phyloP scores from a whole-genome alignment of 2,329 filamentous ascomycete genomes.

The Cordyceps cicadae region DNA sequence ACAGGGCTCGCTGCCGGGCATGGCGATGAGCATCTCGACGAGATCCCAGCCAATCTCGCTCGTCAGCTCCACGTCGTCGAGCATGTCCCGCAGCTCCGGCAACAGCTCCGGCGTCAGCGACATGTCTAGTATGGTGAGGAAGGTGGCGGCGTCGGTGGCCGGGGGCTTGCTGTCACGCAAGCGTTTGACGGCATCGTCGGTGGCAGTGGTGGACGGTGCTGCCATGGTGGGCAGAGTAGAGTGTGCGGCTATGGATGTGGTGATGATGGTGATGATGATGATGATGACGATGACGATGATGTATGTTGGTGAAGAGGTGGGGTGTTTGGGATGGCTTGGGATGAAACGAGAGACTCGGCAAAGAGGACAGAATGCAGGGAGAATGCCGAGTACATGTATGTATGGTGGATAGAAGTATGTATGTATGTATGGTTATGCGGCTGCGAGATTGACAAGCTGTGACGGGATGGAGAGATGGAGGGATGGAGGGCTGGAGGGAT shows the following conservation, averaged over 20 bases:
- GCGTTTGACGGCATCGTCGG: conserved; percentile 34
- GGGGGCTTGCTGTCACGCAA: conserved; percentile 43
- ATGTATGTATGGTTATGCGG: neutral
- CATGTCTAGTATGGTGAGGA: conserved; percentile 69
- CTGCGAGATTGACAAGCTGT: neutral
- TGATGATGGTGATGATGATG: no score
- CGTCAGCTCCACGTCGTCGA: conserved; percentile 60
- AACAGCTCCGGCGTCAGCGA: conserved; percentile 60
- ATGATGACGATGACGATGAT: no score
- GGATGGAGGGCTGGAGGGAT: conserved; percentile 1
- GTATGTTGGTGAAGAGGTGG: neutral
- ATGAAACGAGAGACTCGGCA: neutral
- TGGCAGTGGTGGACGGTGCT: conserved; percentile 20
- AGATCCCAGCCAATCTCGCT: conserved; percentile 79
- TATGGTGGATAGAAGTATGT: no score
- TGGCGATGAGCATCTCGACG: conserved; percentile 62
- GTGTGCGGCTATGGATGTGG: no score
- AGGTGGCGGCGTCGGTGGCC: conserved; percentile 61
- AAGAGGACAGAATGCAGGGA: neutral
- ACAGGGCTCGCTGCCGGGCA: conserved; percentile 61
- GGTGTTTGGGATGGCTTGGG: neutral
- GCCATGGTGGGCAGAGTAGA: conserved; percentile 19
- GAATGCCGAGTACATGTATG: neutral
- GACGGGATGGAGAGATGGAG: neutral
- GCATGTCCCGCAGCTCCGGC: conserved; percentile 57